Base-by-base conservation (phyloP, 192 early-diverging fungal species). In the Dimargaris cristalligena region DNA sequence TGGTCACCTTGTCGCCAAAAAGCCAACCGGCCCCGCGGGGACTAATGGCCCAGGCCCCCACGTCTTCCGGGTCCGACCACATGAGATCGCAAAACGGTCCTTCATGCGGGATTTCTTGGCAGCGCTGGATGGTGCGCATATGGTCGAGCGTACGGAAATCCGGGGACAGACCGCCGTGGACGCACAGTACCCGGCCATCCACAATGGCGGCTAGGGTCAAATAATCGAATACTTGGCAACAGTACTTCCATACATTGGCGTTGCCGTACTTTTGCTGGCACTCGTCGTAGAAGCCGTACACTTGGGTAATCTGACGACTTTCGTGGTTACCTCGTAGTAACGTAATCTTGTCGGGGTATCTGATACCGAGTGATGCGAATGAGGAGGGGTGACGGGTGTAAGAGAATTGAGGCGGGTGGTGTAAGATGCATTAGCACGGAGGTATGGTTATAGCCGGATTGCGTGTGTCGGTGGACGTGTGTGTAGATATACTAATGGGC, bases 51-150 rank as follows among this genome's bases (percentile, higher is more conserved):
- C 89, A 92, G 6, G 88, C 87, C 35, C 91, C 88, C 65, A 91
- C 89, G 41, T 94, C 89, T 65, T 94, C 91, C 16, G 91, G 91
- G 71, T 94, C 89, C n/a, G 88, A 90, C 89, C 89, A 91, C 88
- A 91, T 91, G 52, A 94, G 66, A 80, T 91, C 91, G 70, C 91
- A 92, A 66, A 94, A 94, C 10, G 91, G 84, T 28, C 91, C 91
- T 63, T 94, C 91, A 61, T 94, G 91, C 52, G 91, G 91, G 63
- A 94, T 89, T 68, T 94, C 91, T 63, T 94, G 91, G 62, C 85
- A 83, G n/a, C 91, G 71, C 65, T 91, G 89, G 61, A 94, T 91
- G n/a, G 88, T 94, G 58, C 91, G 74, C 52, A 94, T 91, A 65
- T 94, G 91, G 70, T 94, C 91, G 65, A 94, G 68, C 41, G 89